phyloP scores from a whole-genome alignment of 495 filamentous ascomycete species.

The Symbiotaphrina buchneri region DNA sequence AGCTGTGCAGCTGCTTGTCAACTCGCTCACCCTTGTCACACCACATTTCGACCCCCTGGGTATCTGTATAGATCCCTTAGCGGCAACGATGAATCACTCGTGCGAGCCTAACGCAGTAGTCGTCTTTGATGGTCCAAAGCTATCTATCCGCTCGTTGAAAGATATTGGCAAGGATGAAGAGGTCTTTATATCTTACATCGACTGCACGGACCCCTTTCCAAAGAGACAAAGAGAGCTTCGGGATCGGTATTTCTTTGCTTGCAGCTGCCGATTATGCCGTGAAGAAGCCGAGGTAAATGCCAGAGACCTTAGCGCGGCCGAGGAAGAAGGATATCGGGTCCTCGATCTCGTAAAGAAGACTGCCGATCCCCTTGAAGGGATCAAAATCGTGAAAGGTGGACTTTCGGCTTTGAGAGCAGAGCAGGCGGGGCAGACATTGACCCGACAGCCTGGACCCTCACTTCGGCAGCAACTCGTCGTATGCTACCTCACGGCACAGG shows the following conservation, averaged over 20 bases:
- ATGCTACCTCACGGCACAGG: background rate
- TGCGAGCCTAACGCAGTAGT: constrained; percentile 46
- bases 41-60: constrained; percentile 35
- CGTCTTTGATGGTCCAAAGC: constrained; percentile 29
- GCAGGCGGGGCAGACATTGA: background rate
- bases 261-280: too few relatives aligned
- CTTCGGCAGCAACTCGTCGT: constrained; percentile 1
- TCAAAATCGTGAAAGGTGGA: background rate
- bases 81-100: constrained; percentile 42
- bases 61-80: constrained; percentile 32
- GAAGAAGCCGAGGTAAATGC: too few relatives aligned
- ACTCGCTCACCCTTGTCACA: constrained; percentile 36
- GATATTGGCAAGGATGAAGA: constrained; percentile 31
- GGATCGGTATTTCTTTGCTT: constrained; percentile 41
- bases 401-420: background rate
- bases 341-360: background rate
- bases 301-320: background rate
- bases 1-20: constrained; percentile 22
- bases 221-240: constrained; percentile 26
- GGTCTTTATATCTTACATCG: constrained; percentile 46
- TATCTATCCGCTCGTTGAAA: constrained; percentile 21
- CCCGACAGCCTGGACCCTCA: constrained; percentile 3
- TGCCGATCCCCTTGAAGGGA: background rate
- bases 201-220: constrained; percentile 26
- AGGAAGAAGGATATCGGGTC: background rate